These are phyloP conservation scores for Pilaira anomala DNA, from an alignment of 192 early-diverging fungal species.

Conservation along the genomic window DNA sequence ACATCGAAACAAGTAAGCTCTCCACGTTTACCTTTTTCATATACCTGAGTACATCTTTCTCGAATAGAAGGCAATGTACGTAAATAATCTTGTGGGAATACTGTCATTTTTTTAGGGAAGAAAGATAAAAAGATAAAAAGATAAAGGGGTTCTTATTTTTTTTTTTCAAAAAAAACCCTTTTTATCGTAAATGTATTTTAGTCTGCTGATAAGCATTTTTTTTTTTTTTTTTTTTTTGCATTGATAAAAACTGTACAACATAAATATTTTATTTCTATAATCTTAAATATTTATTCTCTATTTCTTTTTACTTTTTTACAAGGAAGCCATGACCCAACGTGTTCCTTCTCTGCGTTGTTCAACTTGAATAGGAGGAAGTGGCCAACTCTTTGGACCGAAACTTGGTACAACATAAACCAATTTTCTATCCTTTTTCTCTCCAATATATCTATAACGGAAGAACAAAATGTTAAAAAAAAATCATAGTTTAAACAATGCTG, in stretches of 20 bases:
- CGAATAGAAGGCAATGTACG: constrained; percentile 74
- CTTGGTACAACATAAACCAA: constrained; percentile 59
- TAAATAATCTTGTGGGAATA: constrained; percentile 46
- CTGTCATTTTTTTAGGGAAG: constrained; percentile 11
- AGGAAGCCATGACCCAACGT: constrained; percentile 48
- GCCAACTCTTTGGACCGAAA: constrained; percentile 72
- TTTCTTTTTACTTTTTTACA: background rate
- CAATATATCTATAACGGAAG: constrained; percentile 33
- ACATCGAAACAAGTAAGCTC: constrained; percentile 65
- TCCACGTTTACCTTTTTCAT: constrained; percentile 50
- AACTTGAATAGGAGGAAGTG: constrained; percentile 62
- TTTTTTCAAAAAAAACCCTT: background rate
- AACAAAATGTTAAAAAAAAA: background rate
- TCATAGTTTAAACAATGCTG: background rate
- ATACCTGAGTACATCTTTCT: constrained; percentile 61
- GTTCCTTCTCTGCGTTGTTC: constrained; percentile 58
- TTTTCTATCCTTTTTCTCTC: constrained; percentile 54
- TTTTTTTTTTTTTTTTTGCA: too few relatives aligned
- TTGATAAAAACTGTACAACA: too few relatives aligned
- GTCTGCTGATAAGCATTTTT: background rate
- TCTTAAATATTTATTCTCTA: background rate
- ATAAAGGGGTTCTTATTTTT: background rate
- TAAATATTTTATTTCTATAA: background rate
- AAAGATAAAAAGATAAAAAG: background rate
- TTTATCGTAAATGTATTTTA: background rate